A percentile compares a stretch with the other conserved stretches of the same genome.
Conservation (phyloP, 2,329 filamentous ascomycete species). For the Talaromyces sp. region DNA sequence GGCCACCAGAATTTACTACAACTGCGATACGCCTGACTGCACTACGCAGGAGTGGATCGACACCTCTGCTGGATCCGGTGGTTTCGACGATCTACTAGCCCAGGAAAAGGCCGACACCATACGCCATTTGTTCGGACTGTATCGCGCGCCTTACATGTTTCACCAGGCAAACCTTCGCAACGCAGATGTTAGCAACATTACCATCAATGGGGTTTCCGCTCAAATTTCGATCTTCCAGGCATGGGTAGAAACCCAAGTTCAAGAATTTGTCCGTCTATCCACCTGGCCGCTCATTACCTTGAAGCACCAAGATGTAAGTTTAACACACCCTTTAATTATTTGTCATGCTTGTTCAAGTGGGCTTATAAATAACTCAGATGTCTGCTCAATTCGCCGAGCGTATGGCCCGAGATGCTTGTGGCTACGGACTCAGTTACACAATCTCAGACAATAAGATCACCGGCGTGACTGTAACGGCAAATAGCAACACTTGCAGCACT, state of each 20-base stretch:
- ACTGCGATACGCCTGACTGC: slow-evolving; percentile 56
- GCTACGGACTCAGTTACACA: slow-evolving; percentile 46
- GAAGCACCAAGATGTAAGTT: slow-evolving; percentile 51
- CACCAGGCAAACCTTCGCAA: slow-evolving; percentile 60
- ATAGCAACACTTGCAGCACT: slow-evolving; percentile 47
- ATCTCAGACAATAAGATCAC: slow-evolving; percentile 44
- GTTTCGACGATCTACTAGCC: slow-evolving; percentile 49
- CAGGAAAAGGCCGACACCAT: slow-evolving; percentile 51
- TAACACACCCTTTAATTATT: not conserved
- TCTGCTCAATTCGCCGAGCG: slow-evolving; percentile 50
- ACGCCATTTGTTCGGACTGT: slow-evolving; percentile 53
- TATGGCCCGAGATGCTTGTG: slow-evolving; percentile 50
- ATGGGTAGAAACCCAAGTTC: slow-evolving; percentile 52
- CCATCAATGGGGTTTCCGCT: slow-evolving; percentile 45
- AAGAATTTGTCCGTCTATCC: slow-evolving; percentile 52
- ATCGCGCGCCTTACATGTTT: slow-evolving; percentile 58
- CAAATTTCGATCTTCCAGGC: slow-evolving; percentile 53
- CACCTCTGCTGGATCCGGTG: slow-evolving; percentile 53
- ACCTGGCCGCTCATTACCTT: slow-evolving; percentile 52
- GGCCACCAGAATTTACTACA: slow-evolving; percentile 62
- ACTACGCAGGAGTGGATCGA: slow-evolving; percentile 58
- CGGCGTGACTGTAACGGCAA: slow-evolving; percentile 48
- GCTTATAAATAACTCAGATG: slow-evolving; percentile 23
- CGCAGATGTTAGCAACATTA: slow-evolving; percentile 43
- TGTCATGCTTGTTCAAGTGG: not conserved